Conservation (phyloP, 805 yeast species). For the Phaffomyces thermotolerans region DNA sequence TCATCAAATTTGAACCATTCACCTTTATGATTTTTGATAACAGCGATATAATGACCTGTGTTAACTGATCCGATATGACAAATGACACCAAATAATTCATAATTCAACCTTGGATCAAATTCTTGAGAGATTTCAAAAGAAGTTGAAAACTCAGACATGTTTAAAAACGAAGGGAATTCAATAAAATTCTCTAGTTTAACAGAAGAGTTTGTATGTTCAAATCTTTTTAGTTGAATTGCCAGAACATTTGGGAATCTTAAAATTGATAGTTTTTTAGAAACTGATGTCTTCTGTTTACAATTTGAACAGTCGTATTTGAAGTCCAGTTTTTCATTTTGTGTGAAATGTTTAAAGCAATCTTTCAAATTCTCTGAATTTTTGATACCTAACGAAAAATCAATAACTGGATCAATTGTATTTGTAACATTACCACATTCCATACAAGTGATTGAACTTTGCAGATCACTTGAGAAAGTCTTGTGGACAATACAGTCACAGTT, state of each 20-base stretch:
- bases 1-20: constrained; percentile 93
- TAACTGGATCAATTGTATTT: constrained; percentile 75
- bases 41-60: constrained; percentile 90
- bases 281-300: constrained; percentile 58
- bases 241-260: constrained; percentile 69
- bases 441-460: constrained; percentile 76
- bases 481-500: constrained; percentile 77
- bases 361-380: constrained; percentile 37
- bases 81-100: constrained; percentile 81
- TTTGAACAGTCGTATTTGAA: constrained; percentile 60
- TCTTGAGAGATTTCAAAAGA: constrained; percentile 14
- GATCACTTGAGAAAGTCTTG: constrained; percentile 71
- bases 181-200: constrained; percentile 74
- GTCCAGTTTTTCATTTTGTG: constrained; percentile 70
- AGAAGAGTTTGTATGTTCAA: constrained; percentile 30
- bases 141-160: constrained; percentile 55
- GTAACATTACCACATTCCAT: constrained; percentile 50
- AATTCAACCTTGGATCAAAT: constrained; percentile 37
- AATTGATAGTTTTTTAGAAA: constrained; percentile 65
- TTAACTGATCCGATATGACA: constrained; percentile 89
- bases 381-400: constrained; percentile 83
- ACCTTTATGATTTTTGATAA: constrained; percentile 63
- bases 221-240: constrained; percentile 76
- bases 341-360: constrained; percentile 71
- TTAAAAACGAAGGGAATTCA: constrained; percentile 62